Conservation (phyloP, 1,284 basidiomycete species). For the Papiliotrema fonsecae region DNA sequence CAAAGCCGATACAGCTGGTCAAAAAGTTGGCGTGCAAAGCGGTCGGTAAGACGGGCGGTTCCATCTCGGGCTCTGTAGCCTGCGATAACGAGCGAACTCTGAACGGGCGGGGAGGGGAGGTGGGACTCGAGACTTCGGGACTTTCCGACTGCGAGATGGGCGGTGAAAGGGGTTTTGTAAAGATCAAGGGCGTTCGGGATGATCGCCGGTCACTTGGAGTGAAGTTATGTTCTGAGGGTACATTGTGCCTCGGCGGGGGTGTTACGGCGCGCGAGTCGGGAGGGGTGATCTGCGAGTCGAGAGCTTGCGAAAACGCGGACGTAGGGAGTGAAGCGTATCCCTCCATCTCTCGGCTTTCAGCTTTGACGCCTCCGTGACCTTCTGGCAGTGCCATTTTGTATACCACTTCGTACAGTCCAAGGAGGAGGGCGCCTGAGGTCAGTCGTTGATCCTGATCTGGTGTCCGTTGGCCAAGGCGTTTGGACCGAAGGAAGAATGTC, state of each 20-base stretch:
- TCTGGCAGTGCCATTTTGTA: slow-evolving; percentile 48
- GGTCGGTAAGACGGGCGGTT: slow-evolving; percentile 25
- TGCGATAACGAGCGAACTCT: no score
- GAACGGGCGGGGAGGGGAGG: neutral
- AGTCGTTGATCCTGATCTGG: no score
- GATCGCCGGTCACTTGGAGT: neutral
- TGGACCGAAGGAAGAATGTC: neutral
- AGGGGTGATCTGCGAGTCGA: neutral
- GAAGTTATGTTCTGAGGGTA: neutral
- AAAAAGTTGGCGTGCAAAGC: slow-evolving; percentile 48
- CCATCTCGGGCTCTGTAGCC: no score
- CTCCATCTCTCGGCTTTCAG: neutral
- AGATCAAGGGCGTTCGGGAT: slow-evolving; percentile 4
- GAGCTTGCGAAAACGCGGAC: neutral
- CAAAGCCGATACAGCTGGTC: slow-evolving; percentile 43
- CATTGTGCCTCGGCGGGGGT: neutral
- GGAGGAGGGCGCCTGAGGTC: slow-evolving; percentile 33
- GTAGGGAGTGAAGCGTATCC: neutral
- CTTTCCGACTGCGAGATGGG: neutral
- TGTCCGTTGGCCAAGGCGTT: no score
- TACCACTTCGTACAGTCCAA: slow-evolving; percentile 48
- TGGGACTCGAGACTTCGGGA: neutral
- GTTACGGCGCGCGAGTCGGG: neutral
- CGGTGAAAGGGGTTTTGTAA: slow-evolving; percentile 7
- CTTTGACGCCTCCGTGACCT: slow-evolving; percentile 29